Evolutionary conservation across 1,284 basidiomycete species (phyloP), one percentile per base, ranked within the genome.

Genomic region (Trichosporon ovoides): DNA sequence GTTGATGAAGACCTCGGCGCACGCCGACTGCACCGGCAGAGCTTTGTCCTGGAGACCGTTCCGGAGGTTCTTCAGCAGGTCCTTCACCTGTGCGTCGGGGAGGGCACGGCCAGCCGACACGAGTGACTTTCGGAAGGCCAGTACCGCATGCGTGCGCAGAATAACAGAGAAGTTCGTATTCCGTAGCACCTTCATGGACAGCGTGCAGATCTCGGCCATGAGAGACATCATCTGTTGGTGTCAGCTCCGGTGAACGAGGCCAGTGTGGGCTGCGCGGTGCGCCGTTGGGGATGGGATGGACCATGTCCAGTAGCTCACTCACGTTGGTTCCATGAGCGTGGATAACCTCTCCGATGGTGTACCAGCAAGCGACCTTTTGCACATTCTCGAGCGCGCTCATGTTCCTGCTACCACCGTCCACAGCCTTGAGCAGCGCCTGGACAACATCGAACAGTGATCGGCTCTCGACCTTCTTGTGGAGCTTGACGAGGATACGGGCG

Each of bases 301-400:
- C n/a, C n/a, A n/a, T n/a, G n/a, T n/a, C n/a, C n/a, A n/a, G n/a
- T n/a, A n/a, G n/a, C n/a, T n/a, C n/a, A 71, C 84, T 61, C 68
- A 88, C 91, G 78, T 94, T 89, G 5, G 85, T 82, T 3, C 95
- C 94, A 67, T 88, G 87, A 10, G 81, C 80, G 43, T 80, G 83
- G 86, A 97, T 95, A 13, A 97, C 79, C 72, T 95, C 90, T 13
- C 91, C 93, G 28, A 93, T 83, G 60, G 86, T 87, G 66, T 88
- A 91, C 70, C 77, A 79, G 57, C 70, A 69, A 10, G 77, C 77
- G 84, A 88, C 86, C 69, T 86, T 86, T 62, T 78, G 70, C 0
- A 83, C 77, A 73, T 75, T 73, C 64, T 91, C 92, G 61, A 83
- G 64, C 18, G 70, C 59, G 43, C 67, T 77, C 74, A 76, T 76